Conservation (phyloP, 1,284 basidiomycete genomes). For the Cryptococcus neoformans region DNA sequence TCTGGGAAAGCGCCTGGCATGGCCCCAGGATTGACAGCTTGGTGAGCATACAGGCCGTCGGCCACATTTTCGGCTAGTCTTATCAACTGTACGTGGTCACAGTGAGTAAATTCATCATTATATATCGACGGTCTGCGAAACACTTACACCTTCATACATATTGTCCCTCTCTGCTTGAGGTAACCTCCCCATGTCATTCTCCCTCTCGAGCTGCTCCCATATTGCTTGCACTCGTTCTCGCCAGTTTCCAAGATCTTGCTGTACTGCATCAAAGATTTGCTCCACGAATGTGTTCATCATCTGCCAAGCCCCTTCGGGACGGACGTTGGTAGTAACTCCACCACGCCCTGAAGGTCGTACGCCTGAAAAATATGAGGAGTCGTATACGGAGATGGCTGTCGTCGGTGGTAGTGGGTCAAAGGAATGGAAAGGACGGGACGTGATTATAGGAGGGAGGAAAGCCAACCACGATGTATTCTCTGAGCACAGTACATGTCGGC, state of each 20-base stretch:
- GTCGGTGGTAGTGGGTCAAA: slow-evolving; percentile 80
- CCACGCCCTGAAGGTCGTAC: slow-evolving; percentile 24
- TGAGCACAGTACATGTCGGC: slow-evolving; percentile 69
- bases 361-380: slow-evolving; percentile 66
- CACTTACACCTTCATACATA: slow-evolving; percentile 26
- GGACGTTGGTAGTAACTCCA: slow-evolving; percentile 3
- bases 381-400: slow-evolving; percentile 58
- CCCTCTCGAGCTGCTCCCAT: slow-evolving; percentile 15
- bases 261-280: slow-evolving; percentile 18
- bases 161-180: slow-evolving; percentile 27
- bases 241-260: slow-evolving; percentile 19
- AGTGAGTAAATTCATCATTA: background rate
- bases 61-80: slow-evolving; percentile 12
- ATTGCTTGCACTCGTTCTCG: slow-evolving; percentile 16
- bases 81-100: slow-evolving; percentile 8
- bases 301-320: slow-evolving; percentile 10
- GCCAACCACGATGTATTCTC: slow-evolving; percentile 62
- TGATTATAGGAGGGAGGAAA: slow-evolving; percentile 64
- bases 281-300: slow-evolving; percentile 17
- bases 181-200: slow-evolving; percentile 20
- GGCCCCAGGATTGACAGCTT: slow-evolving; percentile 5
- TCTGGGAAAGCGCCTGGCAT: slow-evolving; percentile 39
- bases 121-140: background rate
- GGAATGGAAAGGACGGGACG: slow-evolving; percentile 54
- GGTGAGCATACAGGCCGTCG: background rate